Evolutionary conservation across 163 green algal species (phyloP), one percentile per base, ranked within the genome.

Genomic region (Prototheca cutis): DNA sequence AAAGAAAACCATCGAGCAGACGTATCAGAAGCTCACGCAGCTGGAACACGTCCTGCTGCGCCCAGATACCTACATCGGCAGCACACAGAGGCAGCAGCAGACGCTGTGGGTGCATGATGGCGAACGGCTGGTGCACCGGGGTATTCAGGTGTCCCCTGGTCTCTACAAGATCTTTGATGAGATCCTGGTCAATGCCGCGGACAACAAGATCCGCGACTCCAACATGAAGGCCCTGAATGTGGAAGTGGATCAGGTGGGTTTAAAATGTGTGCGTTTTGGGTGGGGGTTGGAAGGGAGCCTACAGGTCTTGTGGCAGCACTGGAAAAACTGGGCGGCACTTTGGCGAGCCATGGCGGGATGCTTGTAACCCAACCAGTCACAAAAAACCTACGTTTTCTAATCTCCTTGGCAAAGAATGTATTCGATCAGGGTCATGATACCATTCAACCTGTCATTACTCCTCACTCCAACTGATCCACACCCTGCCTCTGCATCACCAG

Each of bases 161-260:
- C 75, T 99, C 25, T 99, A 97, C 84, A 99, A 99, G 70, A 99
- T 99, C 53, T 99, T 99, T 73, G 93, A 99, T 65, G 93, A 99
- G 77, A 98, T 99, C 60, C 65, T 99, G 36, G 93, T 99, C 31
- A 99, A 99, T 68, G 93, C 93, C 6, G 88, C 90, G 3, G 93
- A 99, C 80, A 96, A 99, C 84, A 97, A 78, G 56, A 88, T 96
- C 8, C 72, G 90, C 0, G 59, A 72, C 63, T 18, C 80, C 7
- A 83, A 62, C 25, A 99, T 99, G 93, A 84, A 95, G 76, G 86
- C 72, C 2, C 53, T 99, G 21, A 78, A 78, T 17, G 89, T 98
- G 3, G 79, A 89, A 54, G 81, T 96, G 31, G 81, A 90, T 53
- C 48, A 63, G 75, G 88, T 92, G 53, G n/a, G n/a, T n/a, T n/a